Evolutionary conservation across 495 filamentous ascomycete species (phyloP).

Genomic region (Durotheca rogersii): DNA sequence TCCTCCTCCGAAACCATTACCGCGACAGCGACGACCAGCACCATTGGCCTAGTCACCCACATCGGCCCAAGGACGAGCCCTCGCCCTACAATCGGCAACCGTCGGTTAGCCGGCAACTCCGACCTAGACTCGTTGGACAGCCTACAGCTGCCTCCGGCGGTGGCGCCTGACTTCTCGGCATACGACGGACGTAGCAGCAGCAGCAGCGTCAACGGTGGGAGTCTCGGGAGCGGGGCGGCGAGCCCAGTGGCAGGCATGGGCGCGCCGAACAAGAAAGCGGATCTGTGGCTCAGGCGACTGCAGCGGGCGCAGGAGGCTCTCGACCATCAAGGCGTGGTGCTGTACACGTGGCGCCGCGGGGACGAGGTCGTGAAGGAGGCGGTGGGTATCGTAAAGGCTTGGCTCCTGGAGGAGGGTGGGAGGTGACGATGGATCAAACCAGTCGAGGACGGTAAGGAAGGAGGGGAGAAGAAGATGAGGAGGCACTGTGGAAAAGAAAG

Average conservation of each 20-base stretch:
- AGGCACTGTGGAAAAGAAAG: no score
- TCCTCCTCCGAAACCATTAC: slow-evolving; percentile 38
- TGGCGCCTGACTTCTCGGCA: slow-evolving; percentile 1
- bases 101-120: slow-evolving; percentile 32
- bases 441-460: no score
- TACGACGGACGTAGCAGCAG: slow-evolving; percentile 10
- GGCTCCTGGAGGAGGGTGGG: slow-evolving; percentile 40
- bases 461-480: no score
- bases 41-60: neutral
- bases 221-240: slow-evolving; percentile 14
- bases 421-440: slow-evolving; percentile 10
- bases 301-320: slow-evolving; percentile 71
- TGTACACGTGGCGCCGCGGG: slow-evolving; percentile 84
- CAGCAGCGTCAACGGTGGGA: no score
- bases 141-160: slow-evolving; percentile 16
- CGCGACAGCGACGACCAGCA: neutral
- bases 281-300: slow-evolving; percentile 80
- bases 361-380: slow-evolving; percentile 66
- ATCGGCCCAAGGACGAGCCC: slow-evolving; percentile 19
- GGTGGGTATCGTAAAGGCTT: slow-evolving; percentile 49
- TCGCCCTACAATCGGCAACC: slow-evolving; percentile 1
- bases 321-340: slow-evolving; percentile 63
- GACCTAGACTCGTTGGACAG: slow-evolving; percentile 33
- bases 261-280: slow-evolving; percentile 70
- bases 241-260: slow-evolving; percentile 20